phyloP scores from a whole-genome alignment of 352 stramenopile genomes.

The Pythium vanterpoolii region DNA sequence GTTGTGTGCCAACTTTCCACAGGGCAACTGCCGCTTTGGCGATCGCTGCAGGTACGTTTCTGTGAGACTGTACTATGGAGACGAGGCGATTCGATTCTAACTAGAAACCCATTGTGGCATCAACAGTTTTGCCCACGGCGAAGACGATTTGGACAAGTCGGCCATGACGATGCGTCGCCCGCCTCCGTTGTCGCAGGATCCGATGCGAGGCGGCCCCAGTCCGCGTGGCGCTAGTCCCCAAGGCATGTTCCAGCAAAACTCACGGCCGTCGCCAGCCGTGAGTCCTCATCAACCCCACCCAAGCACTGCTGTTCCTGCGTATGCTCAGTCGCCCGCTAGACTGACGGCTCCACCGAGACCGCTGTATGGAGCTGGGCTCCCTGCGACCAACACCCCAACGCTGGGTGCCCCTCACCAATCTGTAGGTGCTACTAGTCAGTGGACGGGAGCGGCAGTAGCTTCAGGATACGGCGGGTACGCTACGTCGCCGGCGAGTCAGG shows the following conservation, averaged over 20 bases:
- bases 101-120: too few species aligned
- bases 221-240: slow-evolving; percentile 15
- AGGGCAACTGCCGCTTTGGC: slow-evolving; percentile 74
- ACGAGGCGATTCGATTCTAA: too few species aligned
- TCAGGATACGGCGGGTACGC: slow-evolving; percentile 17
- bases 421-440: slow-evolving; percentile 4
- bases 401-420: slow-evolving; percentile 47
- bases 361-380: slow-evolving; percentile 36
- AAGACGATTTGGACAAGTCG: slow-evolving; percentile 52
- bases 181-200: slow-evolving; percentile 6
- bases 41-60: slow-evolving; percentile 74
- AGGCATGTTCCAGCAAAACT: slow-evolving; percentile 4
- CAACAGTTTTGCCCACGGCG: slow-evolving; percentile 76
- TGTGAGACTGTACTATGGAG: neutral
- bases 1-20: slow-evolving; percentile 71
- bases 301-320: slow-evolving; percentile 20
- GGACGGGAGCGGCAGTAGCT: slow-evolving; percentile 12
- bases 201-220: slow-evolving; percentile 7
- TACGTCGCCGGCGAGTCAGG: neutral
- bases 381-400: slow-evolving; percentile 34
- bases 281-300: slow-evolving; percentile 7
- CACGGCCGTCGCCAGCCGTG: slow-evolving; percentile 3
- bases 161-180: slow-evolving; percentile 5
- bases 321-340: slow-evolving; percentile 17
- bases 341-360: slow-evolving; percentile 43